Conservation (phyloP, 257 asterid genomes). For the Nicotiana benthamiana region DNA sequence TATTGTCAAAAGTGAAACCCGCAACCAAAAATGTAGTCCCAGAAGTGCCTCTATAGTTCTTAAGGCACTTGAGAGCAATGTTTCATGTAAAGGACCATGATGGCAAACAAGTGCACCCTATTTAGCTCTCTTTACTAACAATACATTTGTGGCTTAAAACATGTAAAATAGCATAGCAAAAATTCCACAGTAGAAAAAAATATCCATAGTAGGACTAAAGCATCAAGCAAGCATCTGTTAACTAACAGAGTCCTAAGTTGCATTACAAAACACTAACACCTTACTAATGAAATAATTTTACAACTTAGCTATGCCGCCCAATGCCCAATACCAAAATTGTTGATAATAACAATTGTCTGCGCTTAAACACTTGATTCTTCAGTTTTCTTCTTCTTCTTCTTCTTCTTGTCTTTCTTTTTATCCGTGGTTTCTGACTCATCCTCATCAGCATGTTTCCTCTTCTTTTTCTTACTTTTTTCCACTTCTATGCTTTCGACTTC, state of each 20-base stretch:
- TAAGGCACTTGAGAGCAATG: background rate
- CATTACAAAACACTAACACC: background rate
- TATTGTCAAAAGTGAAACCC: background rate
- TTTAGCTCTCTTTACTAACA: background rate
- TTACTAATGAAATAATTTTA: background rate
- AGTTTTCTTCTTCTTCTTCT: constrained; percentile 46
- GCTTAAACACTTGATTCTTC: constrained; percentile 22
- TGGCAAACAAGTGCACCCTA: background rate
- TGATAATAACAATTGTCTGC: background rate
- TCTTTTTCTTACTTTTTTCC: constrained; percentile 45
- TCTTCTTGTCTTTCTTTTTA: constrained; percentile 27
- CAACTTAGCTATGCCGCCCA: background rate
- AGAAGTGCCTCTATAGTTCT: background rate
- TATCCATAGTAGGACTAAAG: background rate
- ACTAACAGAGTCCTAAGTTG: background rate
- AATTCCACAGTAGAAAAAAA: background rate
- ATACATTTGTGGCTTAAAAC: background rate
- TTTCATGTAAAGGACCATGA: background rate
- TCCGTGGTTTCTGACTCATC: constrained; percentile 11
- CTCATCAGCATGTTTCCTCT: constrained; percentile 48
- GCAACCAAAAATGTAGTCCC: background rate
- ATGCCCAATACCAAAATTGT: background rate
- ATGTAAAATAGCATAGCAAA: background rate
- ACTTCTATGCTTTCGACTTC: constrained; percentile 25
- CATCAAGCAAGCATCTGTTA: background rate